Base-by-base conservation (phyloP, 2,329 filamentous ascomycete genomes). In the Aspergillus carbonarius region DNA sequence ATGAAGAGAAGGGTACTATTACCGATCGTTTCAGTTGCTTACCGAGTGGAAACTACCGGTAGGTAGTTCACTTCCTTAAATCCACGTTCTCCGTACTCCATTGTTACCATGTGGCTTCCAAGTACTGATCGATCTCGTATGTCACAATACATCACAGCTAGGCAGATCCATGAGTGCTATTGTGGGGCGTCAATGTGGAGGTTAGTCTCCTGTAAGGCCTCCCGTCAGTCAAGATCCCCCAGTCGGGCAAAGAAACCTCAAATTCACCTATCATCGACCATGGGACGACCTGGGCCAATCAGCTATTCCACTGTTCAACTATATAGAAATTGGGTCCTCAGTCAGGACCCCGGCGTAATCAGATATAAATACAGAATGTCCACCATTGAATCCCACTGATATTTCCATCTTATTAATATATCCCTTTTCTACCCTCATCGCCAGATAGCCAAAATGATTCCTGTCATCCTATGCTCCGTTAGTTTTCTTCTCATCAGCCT, bases 301-400 rank as follows among this genome's bases (percentile, higher is more conserved):
- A 42, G 18, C 9, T 17, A 20, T 9, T 4, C 1, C 5, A 4
- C 13, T 6, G 5, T 17, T 15, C 1, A 40, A 42, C 27, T 5
- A 13, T 8, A 18, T 5, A n/a, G 1, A 4, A 23, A 18, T 18
- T 3, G 30, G 30, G n/a, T 23, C 39, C 7, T 15, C 39, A 42
- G 18, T 2, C 1, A 9, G 1, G 15, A 2, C 13, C 5, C 7
- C 8, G 4, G 8, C 12, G 18, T 13, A 6, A 0, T 12, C 39
- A 13, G 7, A 0, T 42, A 42, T 42, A 42, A 42, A 8, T 42
- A 42, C 39, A 23, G 18, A 10, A 18, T 7, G 37, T 1, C 23
- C 23, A 0, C 18, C 18, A 5, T 18, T 23, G 27, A 5, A 20
- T 20, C 9, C 5, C 0, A 4, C 3, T 35, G 30, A 7, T 23